Percentiles rank a stretch among this genome's conserved stretches.
Conservation (phyloP, 768 basidiomycete genomes). For the Sporobolomyces roseus region DNA sequence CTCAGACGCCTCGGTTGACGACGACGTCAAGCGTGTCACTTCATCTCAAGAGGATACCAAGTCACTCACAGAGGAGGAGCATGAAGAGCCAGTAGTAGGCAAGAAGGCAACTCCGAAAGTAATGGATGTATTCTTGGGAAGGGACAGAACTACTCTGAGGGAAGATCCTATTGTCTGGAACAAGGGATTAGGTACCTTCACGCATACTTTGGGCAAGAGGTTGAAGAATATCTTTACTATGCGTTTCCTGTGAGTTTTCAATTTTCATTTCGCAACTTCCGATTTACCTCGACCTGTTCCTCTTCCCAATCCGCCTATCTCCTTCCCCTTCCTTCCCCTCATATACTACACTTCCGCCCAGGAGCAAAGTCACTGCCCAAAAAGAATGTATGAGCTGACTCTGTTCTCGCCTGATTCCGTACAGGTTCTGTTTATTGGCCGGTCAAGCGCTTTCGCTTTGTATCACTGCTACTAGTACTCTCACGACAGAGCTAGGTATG, state of each 20-base stretch:
- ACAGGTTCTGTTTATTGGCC: constrained; percentile 24
- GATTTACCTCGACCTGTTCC: too few relatives aligned
- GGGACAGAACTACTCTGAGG: constrained; percentile 16
- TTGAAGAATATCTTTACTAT: constrained; percentile 15
- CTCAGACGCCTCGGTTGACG: background rate
- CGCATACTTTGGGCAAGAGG: background rate
- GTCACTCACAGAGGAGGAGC: background rate
- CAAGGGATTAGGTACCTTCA: background rate
- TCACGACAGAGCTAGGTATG: constrained; percentile 42
- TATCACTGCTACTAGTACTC: constrained; percentile 38
- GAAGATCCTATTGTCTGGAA: constrained; percentile 20
- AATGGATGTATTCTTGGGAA: constrained; percentile 15
- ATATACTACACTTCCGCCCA: too few relatives aligned
- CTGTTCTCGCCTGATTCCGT: background rate
- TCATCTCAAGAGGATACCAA: background rate
- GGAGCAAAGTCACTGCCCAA: too few relatives aligned
- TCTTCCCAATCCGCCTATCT: too few relatives aligned
- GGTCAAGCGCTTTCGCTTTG: constrained; percentile 44
- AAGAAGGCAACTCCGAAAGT: constrained; percentile 11
- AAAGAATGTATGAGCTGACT: background rate
- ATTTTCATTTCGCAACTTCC: too few relatives aligned
- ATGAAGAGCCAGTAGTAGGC: background rate
- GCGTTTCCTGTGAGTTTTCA: constrained; percentile 23
- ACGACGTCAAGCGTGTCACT: background rate
- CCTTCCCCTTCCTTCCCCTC: too few relatives aligned